phyloP scores from a whole-genome alignment of 177 flowering plant species.

The Vitis hybrid region DNA sequence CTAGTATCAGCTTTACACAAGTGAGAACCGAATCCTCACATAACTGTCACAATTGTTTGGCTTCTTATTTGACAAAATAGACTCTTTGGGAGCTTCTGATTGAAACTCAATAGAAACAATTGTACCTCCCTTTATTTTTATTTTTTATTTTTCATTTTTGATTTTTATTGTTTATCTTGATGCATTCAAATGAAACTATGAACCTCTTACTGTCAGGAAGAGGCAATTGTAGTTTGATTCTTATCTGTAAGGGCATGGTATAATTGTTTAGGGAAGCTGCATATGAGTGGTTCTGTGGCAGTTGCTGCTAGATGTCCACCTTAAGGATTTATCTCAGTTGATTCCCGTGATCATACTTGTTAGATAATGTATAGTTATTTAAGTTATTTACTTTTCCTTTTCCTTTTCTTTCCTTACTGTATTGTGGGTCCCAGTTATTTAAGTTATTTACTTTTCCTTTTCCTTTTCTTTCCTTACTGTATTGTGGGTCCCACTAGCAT shows the following conservation, averaged over 20 bases:
- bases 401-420: too few species aligned
- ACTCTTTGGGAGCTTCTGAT: background rate
- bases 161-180: background rate
- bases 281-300: too few species aligned
- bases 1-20: conserved; percentile 78
- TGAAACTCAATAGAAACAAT: too few species aligned
- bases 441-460: too few species aligned
- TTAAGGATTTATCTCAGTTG: too few species aligned
- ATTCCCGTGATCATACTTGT: too few species aligned
- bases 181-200: background rate
- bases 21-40: conserved; percentile 36
- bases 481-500: too few species aligned
- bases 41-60: background rate
- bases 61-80: background rate
- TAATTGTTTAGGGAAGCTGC: background rate
- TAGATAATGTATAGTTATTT: too few species aligned
- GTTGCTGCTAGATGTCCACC: too few species aligned
- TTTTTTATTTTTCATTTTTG: background rate
- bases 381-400: too few species aligned
- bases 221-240: background rate
- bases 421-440: too few species aligned
- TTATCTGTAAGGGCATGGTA: background rate
- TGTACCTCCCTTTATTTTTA: background rate
- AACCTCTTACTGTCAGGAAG: background rate
- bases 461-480: too few species aligned